A percentile compares a stretch with the other conserved stretches of the same genome.
These are phyloP conservation scores for Alternaria sp. DNA, from an alignment of 2,329 filamentous ascomycete genomes.

Conservation along the genomic window DNA sequence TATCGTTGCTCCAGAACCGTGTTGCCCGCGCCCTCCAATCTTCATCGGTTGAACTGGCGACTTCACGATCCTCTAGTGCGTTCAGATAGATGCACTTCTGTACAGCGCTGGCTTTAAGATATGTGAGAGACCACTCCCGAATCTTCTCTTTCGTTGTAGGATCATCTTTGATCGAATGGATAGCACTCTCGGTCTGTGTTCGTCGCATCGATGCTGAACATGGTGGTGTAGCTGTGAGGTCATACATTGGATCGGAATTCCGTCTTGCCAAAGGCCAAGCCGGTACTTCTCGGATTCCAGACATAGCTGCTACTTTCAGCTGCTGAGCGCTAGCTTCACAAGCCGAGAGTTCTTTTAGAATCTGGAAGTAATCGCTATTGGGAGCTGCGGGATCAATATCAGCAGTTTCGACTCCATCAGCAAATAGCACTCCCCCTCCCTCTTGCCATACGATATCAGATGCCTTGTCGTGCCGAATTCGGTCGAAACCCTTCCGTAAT, in stretches of 20 bases:
- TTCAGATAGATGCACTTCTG: neutral
- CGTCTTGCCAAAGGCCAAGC: neutral
- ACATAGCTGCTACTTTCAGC: neutral
- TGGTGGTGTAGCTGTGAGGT: neutral
- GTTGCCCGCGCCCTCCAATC: neutral
- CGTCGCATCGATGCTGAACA: neutral
- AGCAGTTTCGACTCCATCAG: neutral
- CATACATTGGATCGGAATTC: neutral
- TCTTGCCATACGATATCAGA: neutral
- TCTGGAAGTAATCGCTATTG: neutral
- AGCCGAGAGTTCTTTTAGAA: neutral
- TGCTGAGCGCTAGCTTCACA: neutral
- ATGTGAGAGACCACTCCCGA: neutral
- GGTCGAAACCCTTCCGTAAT: neutral
- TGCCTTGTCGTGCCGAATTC: neutral
- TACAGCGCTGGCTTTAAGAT: neutral
- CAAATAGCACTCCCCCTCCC: neutral
- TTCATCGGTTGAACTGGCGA: neutral
- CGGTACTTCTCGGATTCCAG: no score
- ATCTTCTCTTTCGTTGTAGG: neutral
- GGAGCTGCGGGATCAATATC: neutral
- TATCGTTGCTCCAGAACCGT: neutral
- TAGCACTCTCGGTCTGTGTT: neutral
- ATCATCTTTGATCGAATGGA: no score
- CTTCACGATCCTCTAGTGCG: neutral